A percentile compares a stretch with the other conserved stretches of the same genome.
phyloP scores from a whole-genome alignment of 2,329 filamentous ascomycete species.

The Hymenoscyphus fraxineus region DNA sequence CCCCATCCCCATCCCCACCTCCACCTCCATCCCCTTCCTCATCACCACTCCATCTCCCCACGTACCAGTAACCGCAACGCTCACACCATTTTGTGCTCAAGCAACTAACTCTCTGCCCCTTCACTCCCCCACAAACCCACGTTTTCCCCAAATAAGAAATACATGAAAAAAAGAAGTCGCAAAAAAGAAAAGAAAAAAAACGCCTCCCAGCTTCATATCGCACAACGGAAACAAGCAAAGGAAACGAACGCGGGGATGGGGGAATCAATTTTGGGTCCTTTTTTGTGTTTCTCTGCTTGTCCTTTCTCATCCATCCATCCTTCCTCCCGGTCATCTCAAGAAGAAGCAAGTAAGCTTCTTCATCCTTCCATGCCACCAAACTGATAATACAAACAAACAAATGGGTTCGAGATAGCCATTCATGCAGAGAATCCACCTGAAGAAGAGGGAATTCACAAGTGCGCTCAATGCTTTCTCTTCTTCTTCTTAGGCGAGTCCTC shows the following conservation, averaged over 20 bases:
- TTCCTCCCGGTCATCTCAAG: not conserved
- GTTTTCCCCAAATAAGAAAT: too few relatives aligned
- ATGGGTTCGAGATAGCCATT: not conserved
- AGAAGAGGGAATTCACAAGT: not conserved
- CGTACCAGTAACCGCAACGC: too few relatives aligned
- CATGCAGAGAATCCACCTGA: not conserved
- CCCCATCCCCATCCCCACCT: too few relatives aligned
- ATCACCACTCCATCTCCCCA: too few relatives aligned
- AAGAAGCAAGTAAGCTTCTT: too few relatives aligned
- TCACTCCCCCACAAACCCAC: not conserved
- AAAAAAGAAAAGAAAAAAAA: not conserved
- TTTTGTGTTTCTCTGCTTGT: not conserved
- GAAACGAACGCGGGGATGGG: not conserved
- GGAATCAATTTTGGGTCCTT: conserved; percentile 1
- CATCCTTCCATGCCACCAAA: too few relatives aligned
- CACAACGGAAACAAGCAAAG: not conserved
- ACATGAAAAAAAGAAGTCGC: not conserved
- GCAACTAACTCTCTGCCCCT: not conserved
- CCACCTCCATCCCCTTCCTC: not conserved
- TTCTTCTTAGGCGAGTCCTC: conserved; percentile 70
- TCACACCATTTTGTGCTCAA: too few relatives aligned
- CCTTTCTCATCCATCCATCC: not conserved
- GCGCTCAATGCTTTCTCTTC: conserved; percentile 51
- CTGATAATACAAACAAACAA: conserved; percentile 1
- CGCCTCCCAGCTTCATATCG: not conserved